Percentiles rank a stretch among this genome's conserved stretches.
Evolutionary conservation across 495 filamentous ascomycete species (phyloP).

Genomic region (Lasiosphaeriaceae sp.): DNA sequence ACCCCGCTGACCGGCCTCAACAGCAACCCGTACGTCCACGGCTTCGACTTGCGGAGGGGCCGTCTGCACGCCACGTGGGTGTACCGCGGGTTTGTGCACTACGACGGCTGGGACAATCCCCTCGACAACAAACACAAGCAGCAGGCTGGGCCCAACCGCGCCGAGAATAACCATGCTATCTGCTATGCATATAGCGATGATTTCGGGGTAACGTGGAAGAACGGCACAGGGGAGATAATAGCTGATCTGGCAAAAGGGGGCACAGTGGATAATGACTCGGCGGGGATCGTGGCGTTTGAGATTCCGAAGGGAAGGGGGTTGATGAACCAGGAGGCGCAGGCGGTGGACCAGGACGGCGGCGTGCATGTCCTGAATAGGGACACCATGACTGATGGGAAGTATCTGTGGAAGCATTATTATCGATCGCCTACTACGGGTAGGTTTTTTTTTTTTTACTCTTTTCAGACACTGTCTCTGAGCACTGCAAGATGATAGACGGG

Average conservation of each 20-base stretch:
- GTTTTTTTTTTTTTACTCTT: constrained; percentile 2
- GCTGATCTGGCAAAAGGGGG: constrained; percentile 31
- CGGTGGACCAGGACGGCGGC: constrained; percentile 38
- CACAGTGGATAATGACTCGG: constrained; percentile 30
- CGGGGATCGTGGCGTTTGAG: constrained; percentile 36
- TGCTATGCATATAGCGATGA: constrained; percentile 45
- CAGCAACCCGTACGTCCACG: constrained; percentile 50
- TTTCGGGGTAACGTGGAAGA: constrained; percentile 37
- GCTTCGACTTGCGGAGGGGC: constrained; percentile 23
- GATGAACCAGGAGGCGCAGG: constrained; percentile 47
- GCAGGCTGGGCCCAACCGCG: constrained; percentile 40
- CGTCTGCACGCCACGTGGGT: constrained; percentile 45
- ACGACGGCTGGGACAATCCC: constrained; percentile 41
- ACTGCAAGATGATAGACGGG: no score
- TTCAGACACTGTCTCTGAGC: no score
- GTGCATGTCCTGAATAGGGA: constrained; percentile 48
- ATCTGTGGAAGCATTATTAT: constrained; percentile 46
- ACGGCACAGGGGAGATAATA: constrained; percentile 26
- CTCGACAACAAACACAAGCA: constrained; percentile 39
- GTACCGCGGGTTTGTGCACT: constrained; percentile 41
- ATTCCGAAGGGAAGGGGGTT: constrained; percentile 40
- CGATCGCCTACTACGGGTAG: constrained; percentile 31
- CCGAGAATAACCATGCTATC: constrained; percentile 44
- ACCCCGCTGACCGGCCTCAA: constrained; percentile 38
- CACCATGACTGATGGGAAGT: constrained; percentile 22